These are phyloP conservation scores for Paratinospora sagittata DNA, from an alignment of 164 flowering plant genomes.

Conservation along the genomic window DNA sequence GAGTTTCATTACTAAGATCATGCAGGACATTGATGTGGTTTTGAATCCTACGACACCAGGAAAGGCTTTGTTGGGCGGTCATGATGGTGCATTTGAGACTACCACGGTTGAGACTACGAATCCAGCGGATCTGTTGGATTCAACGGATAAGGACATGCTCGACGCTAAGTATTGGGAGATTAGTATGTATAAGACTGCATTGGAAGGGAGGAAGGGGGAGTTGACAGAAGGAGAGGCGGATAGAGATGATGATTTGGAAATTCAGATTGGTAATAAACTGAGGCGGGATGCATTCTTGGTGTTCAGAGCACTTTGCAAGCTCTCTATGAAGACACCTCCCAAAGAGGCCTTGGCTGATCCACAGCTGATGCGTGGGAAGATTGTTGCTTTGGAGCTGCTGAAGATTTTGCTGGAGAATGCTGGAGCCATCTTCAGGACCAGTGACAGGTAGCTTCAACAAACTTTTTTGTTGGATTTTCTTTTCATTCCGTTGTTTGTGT, in stretches of 20 bases:
- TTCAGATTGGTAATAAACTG: slow-evolving; percentile 97
- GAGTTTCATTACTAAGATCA: slow-evolving; percentile 89
- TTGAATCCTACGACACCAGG: slow-evolving; percentile 55
- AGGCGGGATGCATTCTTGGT: slow-evolving; percentile 95
- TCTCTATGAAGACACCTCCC: slow-evolving; percentile 98
- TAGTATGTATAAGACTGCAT: slow-evolving; percentile 96
- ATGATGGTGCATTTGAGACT: slow-evolving; percentile 95
- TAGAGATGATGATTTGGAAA: slow-evolving; percentile 91
- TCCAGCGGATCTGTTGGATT: slow-evolving; percentile 94
- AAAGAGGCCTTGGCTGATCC: slow-evolving; percentile 93
- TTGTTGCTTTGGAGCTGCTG: slow-evolving; percentile 94
- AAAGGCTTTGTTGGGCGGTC: slow-evolving; percentile 38
- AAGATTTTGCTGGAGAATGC: slow-evolving; percentile 99
- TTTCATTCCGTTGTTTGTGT: background rate
- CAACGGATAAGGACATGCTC: slow-evolving; percentile 98
- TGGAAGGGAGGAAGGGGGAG: slow-evolving; percentile 98
- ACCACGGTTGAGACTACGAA: slow-evolving; percentile 86
- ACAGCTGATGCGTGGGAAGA: slow-evolving; percentile 93
- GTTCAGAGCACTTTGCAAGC: slow-evolving; percentile 92
- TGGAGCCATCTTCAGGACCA: slow-evolving; percentile 92
- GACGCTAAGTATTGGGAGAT: slow-evolving; percentile 99
- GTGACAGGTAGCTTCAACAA: slow-evolving; percentile 62
- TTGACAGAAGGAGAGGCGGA: slow-evolving; percentile 87
- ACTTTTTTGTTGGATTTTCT: background rate
- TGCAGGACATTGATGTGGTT: slow-evolving; percentile 93